Percentiles rank a stretch among this genome's conserved stretches.
Evolutionary conservation across 345 rosid species (phyloP).

Genomic region (Litchi chinensis): DNA sequence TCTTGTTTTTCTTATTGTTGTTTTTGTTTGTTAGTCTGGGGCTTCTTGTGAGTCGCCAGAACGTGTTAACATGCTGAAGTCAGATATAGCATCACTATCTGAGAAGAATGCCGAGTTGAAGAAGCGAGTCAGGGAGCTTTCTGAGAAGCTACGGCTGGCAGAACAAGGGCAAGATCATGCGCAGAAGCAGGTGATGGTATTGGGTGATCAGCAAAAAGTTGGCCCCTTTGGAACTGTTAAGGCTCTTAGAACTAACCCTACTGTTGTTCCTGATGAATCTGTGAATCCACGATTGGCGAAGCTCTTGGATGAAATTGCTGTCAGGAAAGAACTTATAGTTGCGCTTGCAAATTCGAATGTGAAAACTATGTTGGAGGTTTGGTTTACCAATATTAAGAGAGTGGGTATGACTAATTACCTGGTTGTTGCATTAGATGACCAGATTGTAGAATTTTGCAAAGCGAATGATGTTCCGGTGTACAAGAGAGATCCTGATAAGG

Average conservation of each 20-base stretch:
- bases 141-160: conserved; percentile 58
- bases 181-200: conserved; percentile 70
- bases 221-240: conserved; percentile 92
- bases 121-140: conserved; percentile 63
- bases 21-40: conserved; percentile 42
- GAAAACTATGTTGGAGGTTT: conserved; percentile 73
- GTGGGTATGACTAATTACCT: conserved; percentile 72
- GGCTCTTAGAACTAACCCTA: conserved; percentile 73
- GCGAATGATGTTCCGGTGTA: conserved; percentile 72
- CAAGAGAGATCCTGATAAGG: conserved; percentile 78
- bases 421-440: conserved; percentile 80
- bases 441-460: conserved; percentile 72
- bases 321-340: conserved; percentile 73
- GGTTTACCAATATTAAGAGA: conserved; percentile 82
- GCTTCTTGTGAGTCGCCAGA: conserved; percentile 75
- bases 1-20: conserved; percentile 4
- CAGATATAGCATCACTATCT: conserved; percentile 61
- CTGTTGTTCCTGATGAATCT: conserved; percentile 67
- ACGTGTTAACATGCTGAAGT: conserved; percentile 61
- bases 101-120: conserved; percentile 69
- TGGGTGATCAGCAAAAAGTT: conserved; percentile 76
- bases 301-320: conserved; percentile 64
- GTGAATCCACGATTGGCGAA: conserved; percentile 79
- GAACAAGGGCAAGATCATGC: conserved; percentile 80
- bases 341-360: conserved; percentile 92